Conservation (phyloP, 2,329 filamentous ascomycete genomes). For the Aspergillus caelatus region DNA sequence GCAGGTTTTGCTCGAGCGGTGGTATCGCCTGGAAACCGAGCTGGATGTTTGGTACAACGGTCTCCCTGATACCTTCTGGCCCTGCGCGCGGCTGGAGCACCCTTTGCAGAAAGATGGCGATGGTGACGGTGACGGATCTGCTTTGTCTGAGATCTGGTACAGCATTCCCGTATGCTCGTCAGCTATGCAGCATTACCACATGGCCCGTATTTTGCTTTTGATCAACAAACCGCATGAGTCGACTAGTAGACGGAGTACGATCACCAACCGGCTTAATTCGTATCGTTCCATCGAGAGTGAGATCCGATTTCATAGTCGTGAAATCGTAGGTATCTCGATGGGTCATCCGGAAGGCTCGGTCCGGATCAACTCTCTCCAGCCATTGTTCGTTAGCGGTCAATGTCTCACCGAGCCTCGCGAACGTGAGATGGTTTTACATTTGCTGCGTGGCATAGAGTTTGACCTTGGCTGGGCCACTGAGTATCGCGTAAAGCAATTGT, state of each 20-base stretch:
- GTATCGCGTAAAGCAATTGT: conserved; percentile 60
- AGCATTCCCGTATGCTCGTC: conserved; percentile 67
- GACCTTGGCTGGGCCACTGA: conserved; percentile 68
- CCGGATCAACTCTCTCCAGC: conserved; percentile 63
- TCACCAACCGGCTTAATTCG: conserved; percentile 57
- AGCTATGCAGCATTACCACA: conserved; percentile 56
- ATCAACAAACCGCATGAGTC: conserved; percentile 47
- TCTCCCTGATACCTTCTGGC: conserved; percentile 62
- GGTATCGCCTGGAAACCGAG: conserved; percentile 57
- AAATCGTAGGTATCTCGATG: conserved; percentile 64
- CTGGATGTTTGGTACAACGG: conserved; percentile 63
- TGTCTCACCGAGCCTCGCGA: conserved; percentile 59
- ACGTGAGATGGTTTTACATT: conserved; percentile 56
- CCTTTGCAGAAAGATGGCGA: conserved; percentile 27
- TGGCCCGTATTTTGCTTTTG: conserved; percentile 46
- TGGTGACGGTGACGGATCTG: conserved; percentile 35
- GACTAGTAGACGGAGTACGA: conserved; percentile 53
- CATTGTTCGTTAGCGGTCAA: conserved; percentile 65
- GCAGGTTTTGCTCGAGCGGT: conserved; percentile 50
- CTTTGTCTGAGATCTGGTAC: conserved; percentile 64
- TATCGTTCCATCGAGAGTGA: conserved; percentile 62
- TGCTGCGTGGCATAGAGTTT: conserved; percentile 62
- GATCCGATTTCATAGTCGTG: conserved; percentile 60
- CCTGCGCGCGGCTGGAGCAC: conserved; percentile 54
- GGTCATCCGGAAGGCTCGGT: conserved; percentile 61